phyloP scores from a whole-genome alignment of 345 rosid species.

The Aethionema arabicum region DNA sequence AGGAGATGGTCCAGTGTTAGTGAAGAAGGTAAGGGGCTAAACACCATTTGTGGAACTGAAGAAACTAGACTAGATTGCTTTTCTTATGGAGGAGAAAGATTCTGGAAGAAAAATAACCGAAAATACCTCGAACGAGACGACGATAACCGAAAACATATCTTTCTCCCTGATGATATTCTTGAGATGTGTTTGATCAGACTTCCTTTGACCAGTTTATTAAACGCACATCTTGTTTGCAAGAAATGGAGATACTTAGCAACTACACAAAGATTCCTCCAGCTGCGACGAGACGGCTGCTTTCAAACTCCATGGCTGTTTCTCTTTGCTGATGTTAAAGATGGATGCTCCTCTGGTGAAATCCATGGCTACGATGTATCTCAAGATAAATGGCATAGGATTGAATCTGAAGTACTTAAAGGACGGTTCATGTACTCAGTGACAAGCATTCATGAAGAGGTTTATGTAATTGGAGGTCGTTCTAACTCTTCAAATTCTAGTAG shows the following conservation, averaged over 20 bases:
- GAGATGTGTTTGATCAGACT: slow-evolving; percentile 94
- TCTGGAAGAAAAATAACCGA: slow-evolving; percentile 70
- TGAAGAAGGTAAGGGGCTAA: slow-evolving; percentile 67
- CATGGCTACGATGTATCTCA: slow-evolving; percentile 74
- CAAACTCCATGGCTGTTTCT: slow-evolving; percentile 91
- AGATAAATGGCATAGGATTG: slow-evolving; percentile 76
- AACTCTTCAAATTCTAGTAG: slow-evolving; percentile 62
- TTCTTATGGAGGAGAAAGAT: slow-evolving; percentile 77
- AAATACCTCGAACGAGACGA: slow-evolving; percentile 48
- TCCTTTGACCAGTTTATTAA: slow-evolving; percentile 78
- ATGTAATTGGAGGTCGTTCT: slow-evolving; percentile 87
- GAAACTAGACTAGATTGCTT: slow-evolving; percentile 82
- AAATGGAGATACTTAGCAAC: slow-evolving; percentile 83
- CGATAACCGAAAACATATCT: slow-evolving; percentile 57
- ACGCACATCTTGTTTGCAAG: slow-evolving; percentile 91
- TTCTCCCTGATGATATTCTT: slow-evolving; percentile 82
- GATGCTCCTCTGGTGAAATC: slow-evolving; percentile 79
- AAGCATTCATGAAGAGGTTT: slow-evolving; percentile 70
- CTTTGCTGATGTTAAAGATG: slow-evolving; percentile 76
- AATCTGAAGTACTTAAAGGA: slow-evolving; percentile 66
- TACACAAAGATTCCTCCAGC: slow-evolving; percentile 62
- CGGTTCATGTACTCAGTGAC: slow-evolving; percentile 87
- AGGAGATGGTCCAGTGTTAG: slow-evolving; percentile 82
- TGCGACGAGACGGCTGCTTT: slow-evolving; percentile 66
- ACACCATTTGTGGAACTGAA: slow-evolving; percentile 60